These are phyloP conservation scores for Penicillium angulare DNA, from an alignment of 495 filamentous ascomycete genomes.

Conservation along the genomic window DNA sequence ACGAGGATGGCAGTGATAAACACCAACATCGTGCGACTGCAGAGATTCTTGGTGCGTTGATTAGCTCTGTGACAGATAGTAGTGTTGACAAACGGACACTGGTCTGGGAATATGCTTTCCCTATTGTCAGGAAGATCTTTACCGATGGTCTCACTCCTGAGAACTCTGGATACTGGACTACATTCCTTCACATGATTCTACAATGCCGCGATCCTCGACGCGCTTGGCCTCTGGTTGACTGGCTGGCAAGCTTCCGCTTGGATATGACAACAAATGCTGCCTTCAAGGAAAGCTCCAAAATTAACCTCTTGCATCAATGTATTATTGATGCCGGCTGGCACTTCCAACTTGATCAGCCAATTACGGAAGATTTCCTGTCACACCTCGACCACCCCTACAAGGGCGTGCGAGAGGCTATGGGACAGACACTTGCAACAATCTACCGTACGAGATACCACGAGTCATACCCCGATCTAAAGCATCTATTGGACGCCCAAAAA, in stretches of 20 bases:
- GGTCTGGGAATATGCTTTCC: conserved; percentile 88
- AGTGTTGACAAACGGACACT: conserved; percentile 63
- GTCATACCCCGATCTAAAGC: conserved; percentile 74
- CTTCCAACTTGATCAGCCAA: conserved; percentile 88
- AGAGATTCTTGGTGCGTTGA: conserved; percentile 85
- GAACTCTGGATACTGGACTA: conserved; percentile 91
- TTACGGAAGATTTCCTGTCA: conserved; percentile 80
- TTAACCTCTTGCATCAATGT: conserved; percentile 84
- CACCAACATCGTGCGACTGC: conserved; percentile 96
- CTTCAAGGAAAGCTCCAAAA: conserved; percentile 98
- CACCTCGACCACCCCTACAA: conserved; percentile 99
- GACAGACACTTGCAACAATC: conserved; percentile 79
- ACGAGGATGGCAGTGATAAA: conserved; percentile 92
- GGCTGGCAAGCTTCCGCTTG: conserved; percentile 79
- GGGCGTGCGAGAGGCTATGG: conserved; percentile 91
- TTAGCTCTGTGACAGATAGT: conserved; percentile 71
- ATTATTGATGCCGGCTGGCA: conserved; percentile 93
- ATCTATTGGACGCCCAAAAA: conserved; percentile 75
- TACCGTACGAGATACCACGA: conserved; percentile 91
- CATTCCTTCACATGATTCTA: conserved; percentile 83
- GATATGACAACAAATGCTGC: conserved; percentile 96
- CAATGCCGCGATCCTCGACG: conserved; percentile 83
- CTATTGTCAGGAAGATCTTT: conserved; percentile 82
- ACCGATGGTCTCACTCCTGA: conserved; percentile 89
- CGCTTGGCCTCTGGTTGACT: conserved; percentile 80